Base-by-base conservation (phyloP, 305 asterid species). In the Fraxinus platypoda region DNA sequence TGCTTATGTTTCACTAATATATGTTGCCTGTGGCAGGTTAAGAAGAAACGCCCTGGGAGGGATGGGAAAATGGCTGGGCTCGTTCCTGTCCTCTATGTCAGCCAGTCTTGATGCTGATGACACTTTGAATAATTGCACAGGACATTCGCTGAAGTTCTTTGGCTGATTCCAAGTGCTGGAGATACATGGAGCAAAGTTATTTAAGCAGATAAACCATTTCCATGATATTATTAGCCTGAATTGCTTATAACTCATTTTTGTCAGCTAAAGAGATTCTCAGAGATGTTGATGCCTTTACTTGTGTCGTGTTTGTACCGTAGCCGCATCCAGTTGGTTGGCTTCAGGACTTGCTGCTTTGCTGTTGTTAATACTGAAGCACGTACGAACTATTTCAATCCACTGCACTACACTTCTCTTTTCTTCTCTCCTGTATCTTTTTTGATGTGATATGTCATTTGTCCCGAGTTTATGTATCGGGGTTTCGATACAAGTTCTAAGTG, bases 61-160 rank as follows among this genome's bases (percentile, higher is more conserved):
- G 99, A 96, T 75, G 99, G 99, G 21, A 96, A 92, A 91, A 88
- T 91, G 94, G 97, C 97, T 2, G 99, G 99, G 62, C 94, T 96
- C 37, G 98, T 96, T 83, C 99, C 99, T 13, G 99, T 96, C 83
- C 97, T 96, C 17, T 96, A 96, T 82, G 97, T 96, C 87, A 93
- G 90, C 75, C 94, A 85, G 77, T 93, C 99, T 80, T 94, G 90
- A 94, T 31, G 80, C 78, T 52, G 33, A 68, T 66, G 33, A 12
- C 35, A 25, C 35, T 21, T 64, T 3, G n/a, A 23, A 23, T 19
- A 57, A 19, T 7, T 25, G 8, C 74, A 11, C n/a, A 9, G 26
- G 35, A 66, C 35, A 0, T 21, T 23, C 41, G 9, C 41, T 35
- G 5, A 64, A 57, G 28, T 57, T 25, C 7, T 26, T 66, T 66